Base-by-base conservation (phyloP, 83 land plant genomes). In the Diphasiastrum complanatum region DNA sequence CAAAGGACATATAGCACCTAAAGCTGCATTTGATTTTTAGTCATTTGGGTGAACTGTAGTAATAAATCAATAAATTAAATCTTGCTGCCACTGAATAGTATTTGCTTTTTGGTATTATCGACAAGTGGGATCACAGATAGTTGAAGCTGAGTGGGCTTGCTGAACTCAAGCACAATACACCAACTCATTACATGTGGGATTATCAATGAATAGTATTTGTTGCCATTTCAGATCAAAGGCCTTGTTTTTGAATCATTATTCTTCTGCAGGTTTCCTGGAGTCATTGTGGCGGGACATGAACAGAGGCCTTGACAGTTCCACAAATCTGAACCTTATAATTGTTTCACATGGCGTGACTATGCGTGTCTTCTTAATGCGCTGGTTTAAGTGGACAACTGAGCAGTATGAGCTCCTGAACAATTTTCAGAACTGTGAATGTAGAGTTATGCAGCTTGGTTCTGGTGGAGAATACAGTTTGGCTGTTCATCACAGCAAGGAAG, bases 301-400 rank as follows among this genome's bases (percentile, higher is more conserved):
- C 40, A 68, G 65, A 33, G 57, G 73, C 35, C 66, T 61, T 25
- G 31, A 55, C 18, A 59, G 33, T 49, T 34, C 62, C 14, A 3
- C 62, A 14, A 83, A 87, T 11, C 51, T 82, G 45, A 91, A 87
- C 59, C 65, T 91, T 23, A 71, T 91, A 36, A 84, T 91, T 31
- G 71, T 91, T 26, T 74, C 90, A 2, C 97, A 91, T 47, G 95
- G 97, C 5, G 64, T 91, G 32, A 77, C 95, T 26, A 68, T 81
- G 10, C 72, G 95, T 16, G 83, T 91, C 24, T 91, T 91, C 62
- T 85, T 91, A 65, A 91, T 87, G 95, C 86, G 84, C 62, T 91
- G 97, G 97, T 91, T 91, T 77, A 85, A 85, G 68, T 91, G 97
- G 97, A 87, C 95, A 3, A 85, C 83, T 5, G 79, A 87, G 51